Evolutionary conservation across 1,284 basidiomycete species (phyloP), one percentile per base, ranked within the genome.

Genomic region (Rhizoctonia solani): DNA sequence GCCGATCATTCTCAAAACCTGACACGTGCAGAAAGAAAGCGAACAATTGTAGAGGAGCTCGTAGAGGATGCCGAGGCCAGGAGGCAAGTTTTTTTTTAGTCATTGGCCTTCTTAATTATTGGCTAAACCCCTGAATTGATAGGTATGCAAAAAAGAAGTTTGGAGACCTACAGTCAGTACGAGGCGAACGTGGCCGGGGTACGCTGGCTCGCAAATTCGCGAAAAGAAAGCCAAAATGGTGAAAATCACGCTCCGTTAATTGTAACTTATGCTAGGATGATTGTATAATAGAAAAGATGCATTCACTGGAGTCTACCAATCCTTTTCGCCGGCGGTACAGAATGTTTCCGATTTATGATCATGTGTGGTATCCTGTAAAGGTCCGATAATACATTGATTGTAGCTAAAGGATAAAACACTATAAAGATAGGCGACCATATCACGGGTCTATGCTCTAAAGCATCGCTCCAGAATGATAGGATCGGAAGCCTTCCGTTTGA

Each of bases 61-160:
- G 86, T 98, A 54, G 87, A 89, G 71, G 95, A 98, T 78, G 87
- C 90, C 1, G 89, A 92, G 75, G 86, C 92, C 19, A 87, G 86
- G 72, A 83, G 87, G 66, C 49, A 11, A 42, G 44, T 34, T 30
- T 30, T n/a, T 50, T 46, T 27, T 3, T 21, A 5, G 21, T 23
- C 11, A 5, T 27, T 49, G n/a, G 3, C 5, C 41, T 11, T 14
- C 21, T 29, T 11, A 3, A 23, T 37, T n/a, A 21, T 34, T 32
- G n/a, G 5, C 16, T 1, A 13, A 27, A 29, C 19, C 16, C 16
- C 3, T 27, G 16, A 8, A 29, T 25, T 21, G 13, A 29, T 34
- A 63, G 58, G 32, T 98, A 97, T 76, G 92, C 95, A 42, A 98
- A 98, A 81, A 87, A 88, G 79, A 98, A 98, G 80, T 98, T 95